A percentile compares a stretch with the other conserved stretches of the same genome.
Conservation (phyloP, 2,329 filamentous ascomycete genomes). For the Aspergillus quadrilineatus region DNA sequence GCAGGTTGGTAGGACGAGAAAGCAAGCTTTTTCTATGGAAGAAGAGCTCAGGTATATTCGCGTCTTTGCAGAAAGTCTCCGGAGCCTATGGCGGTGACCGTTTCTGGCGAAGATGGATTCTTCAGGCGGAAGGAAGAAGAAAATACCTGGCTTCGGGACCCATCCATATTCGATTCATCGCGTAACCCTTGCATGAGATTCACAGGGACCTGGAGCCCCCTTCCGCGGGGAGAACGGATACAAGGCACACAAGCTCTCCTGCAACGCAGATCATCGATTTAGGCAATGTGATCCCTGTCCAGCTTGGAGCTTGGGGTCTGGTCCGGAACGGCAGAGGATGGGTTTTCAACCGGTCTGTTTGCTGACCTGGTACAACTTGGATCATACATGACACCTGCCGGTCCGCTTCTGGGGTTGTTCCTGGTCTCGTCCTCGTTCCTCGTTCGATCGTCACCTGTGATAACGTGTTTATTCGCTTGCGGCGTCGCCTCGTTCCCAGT, state of each 20-base stretch:
- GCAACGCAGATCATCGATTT: constrained; percentile 11
- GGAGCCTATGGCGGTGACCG: neutral
- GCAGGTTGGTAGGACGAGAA: neutral
- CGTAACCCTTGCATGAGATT: constrained; percentile 20
- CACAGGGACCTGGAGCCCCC: neutral
- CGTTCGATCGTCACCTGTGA: neutral
- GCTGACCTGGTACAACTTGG: constrained; percentile 5
- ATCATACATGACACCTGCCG: neutral
- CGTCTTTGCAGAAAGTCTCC: neutral
- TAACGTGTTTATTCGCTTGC: neutral
- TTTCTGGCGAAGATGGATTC: neutral
- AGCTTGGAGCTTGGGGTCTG: neutral
- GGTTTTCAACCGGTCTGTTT: constrained; percentile 19
- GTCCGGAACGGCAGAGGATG: constrained; percentile 15
- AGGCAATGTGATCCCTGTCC: constrained; percentile 6
- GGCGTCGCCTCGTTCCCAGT: neutral
- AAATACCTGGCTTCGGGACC: neutral
- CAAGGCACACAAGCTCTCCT: constrained; percentile 8
- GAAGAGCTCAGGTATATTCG: neutral
- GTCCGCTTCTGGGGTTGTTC: neutral
- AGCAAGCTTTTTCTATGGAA: neutral
- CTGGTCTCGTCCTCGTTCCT: neutral
- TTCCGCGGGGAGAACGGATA: constrained; percentile 7
- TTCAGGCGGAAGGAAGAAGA: neutral
- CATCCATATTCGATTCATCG: constrained; percentile 14